These are phyloP conservation scores for Oryza officinalis DNA, from an alignment of 176 grass and related monocot species.

Conservation along the genomic window DNA sequence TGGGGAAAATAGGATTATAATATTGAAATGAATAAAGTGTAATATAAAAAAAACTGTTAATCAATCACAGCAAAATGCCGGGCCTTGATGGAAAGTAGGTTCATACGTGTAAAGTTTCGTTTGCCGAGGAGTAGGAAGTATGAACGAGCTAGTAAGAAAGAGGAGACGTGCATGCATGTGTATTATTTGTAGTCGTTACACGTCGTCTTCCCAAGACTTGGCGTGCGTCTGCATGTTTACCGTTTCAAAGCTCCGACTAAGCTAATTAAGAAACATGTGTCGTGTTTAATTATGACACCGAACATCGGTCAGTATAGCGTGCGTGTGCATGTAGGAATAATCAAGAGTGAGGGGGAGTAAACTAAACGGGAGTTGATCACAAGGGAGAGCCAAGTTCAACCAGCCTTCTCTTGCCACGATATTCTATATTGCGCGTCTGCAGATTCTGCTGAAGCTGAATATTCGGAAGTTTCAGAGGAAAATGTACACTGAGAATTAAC, in stretches of 20 bases:
- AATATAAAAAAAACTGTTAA: not conserved
- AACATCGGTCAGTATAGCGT: not conserved
- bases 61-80: no score
- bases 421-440: not conserved
- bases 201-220: constrained; percentile 43
- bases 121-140: not conserved
- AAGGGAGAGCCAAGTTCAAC: not conserved
- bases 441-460: not conserved
- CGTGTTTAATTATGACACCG: not conserved
- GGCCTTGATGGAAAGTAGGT: no score
- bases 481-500: not conserved
- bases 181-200: constrained; percentile 17
- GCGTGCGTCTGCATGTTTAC: constrained; percentile 10
- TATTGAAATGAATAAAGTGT: not conserved
- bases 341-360: constrained; percentile 3
- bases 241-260: constrained; percentile 33
- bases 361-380: no score
- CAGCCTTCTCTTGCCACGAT: not conserved
- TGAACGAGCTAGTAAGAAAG: not conserved
- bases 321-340: not conserved
- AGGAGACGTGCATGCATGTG: constrained; percentile 32
- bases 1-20: not conserved
- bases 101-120: not conserved
- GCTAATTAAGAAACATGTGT: not conserved
- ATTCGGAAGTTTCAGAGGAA: not conserved